These are phyloP conservation scores for Benincasa hispida DNA, from an alignment of 306 rosid species.

Conservation along the genomic window DNA sequence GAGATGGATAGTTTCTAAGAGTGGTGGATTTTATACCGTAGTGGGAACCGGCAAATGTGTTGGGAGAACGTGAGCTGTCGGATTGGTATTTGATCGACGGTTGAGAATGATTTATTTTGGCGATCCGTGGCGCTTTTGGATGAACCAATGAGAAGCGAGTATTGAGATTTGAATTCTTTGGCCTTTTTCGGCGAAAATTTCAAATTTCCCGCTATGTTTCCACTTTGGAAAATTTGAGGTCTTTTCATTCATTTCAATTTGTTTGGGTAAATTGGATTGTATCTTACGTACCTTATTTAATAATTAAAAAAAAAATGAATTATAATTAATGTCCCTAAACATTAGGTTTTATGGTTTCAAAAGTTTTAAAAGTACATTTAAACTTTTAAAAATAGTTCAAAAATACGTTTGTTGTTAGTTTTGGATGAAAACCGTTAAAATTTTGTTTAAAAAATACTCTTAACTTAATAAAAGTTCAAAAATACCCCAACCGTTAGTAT, in stretches of 20 bases:
- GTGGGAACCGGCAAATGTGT: neutral
- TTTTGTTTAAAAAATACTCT: no score
- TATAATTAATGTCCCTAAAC: no score
- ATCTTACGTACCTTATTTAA: neutral
- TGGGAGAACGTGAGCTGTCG: neutral
- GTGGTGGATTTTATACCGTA: neutral
- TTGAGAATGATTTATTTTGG: neutral
- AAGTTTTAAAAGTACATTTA: no score
- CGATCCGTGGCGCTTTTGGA: neutral
- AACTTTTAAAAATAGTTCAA: no score
- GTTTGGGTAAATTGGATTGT: neutral
- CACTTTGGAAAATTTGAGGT: neutral
- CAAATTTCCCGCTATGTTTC: neutral
- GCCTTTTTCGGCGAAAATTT: neutral
- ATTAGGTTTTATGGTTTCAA: no score
- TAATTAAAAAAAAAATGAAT: no score
- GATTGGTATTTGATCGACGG: slow-evolving; percentile 1
- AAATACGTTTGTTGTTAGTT: no score
- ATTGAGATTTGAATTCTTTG: neutral
- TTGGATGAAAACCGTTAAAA: no score
- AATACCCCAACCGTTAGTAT: no score
- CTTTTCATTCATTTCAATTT: neutral
- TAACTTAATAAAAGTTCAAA: no score
- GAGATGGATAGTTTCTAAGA: neutral
- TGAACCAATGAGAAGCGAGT: neutral